Conservation (phyloP, 1,139 yeast genomes). For the Candida sp. region DNA sequence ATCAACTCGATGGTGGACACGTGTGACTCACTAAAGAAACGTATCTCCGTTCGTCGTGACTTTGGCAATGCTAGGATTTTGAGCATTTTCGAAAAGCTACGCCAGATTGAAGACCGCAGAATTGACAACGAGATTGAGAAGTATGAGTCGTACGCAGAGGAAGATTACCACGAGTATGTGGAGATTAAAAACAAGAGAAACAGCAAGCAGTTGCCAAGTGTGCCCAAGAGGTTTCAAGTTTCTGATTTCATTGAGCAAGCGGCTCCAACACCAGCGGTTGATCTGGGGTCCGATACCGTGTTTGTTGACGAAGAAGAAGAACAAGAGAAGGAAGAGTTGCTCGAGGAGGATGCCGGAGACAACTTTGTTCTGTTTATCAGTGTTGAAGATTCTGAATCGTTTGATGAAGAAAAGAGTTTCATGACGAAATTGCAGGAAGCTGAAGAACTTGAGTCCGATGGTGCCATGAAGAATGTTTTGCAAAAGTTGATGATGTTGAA, state of each 20-base stretch:
- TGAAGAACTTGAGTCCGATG: conserved; percentile 5
- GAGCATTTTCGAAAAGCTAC: conserved; percentile 42
- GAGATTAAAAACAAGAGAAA: conserved; percentile 5
- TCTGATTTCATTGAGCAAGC: conserved; percentile 4
- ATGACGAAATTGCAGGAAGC: conserved; percentile 14
- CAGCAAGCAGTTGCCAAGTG: conserved; percentile 5
- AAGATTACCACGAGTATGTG: conserved; percentile 28
- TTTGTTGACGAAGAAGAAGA: not conserved
- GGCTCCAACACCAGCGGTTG: not conserved
- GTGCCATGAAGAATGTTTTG: conserved; percentile 18
- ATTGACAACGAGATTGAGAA: conserved; percentile 49
- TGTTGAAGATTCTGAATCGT: conserved; percentile 1
- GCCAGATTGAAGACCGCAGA: conserved; percentile 38
- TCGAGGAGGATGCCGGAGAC: not conserved
- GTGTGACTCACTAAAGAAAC: conserved; percentile 29
- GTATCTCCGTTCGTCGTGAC: conserved; percentile 42
- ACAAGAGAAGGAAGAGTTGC: not conserved
- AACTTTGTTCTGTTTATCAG: conserved; percentile 3
- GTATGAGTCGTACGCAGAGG: conserved; percentile 45
- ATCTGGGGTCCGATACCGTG: conserved; percentile 2
- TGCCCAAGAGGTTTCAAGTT: conserved; percentile 4
- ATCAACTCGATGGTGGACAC: conserved; percentile 45
- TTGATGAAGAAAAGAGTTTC: conserved; percentile 3
- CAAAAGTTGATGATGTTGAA: conserved; percentile 29
- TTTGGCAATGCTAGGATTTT: conserved; percentile 44